Base-by-base conservation (phyloP, 1,284 basidiomycete genomes). In the Rhizopogon parksii region DNA sequence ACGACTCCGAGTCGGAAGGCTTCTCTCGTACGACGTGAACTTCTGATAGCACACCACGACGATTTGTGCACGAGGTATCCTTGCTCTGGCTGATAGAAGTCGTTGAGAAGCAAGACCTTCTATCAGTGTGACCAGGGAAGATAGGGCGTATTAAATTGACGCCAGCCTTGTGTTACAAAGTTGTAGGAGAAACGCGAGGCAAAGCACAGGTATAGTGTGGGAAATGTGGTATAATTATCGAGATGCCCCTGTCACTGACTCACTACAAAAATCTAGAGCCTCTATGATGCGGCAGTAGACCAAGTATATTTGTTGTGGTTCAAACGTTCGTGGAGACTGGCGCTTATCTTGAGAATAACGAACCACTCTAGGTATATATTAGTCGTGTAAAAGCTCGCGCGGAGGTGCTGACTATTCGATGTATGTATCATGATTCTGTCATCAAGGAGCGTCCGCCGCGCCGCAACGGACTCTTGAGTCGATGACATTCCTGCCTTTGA, bases 61-160 rank as follows among this genome's bases (percentile, higher is more conserved):
- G 30, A 45, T 21, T 45, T 45, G 17, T 45, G 42, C 42, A 45
- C 42, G 42, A 45, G 42, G 42, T 17, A 45, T 34, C 42, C 42
- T 45, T 14, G 42, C 42, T 34, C 32, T 45, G 14, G 27, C 8
- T 32, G 42, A 45, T 45, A 45, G 42, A 45, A 45, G 42, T 34
- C 30, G 17, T 19, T n/a, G 14, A 45, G 17, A 32, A 45, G 27
- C 12, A 19, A 45, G 17, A 6, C 30, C 42, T 45, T 45, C 42
- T 45, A 45, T 45, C 42, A 8, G 42, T 34, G 42, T 30, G 42
- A 45, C 42, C 2, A n/a, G 9, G 17, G 34, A 4, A 45, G 42
- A 45, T 45, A 45, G 32, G 42, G 30, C 7, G 42, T 25, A 34
- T 45, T 45, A 34, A 45, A 45, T 34, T 19, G 42, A 43, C 42